phyloP scores from a whole-genome alignment of 768 basidiomycete species.

The Serendipita indica region DNA sequence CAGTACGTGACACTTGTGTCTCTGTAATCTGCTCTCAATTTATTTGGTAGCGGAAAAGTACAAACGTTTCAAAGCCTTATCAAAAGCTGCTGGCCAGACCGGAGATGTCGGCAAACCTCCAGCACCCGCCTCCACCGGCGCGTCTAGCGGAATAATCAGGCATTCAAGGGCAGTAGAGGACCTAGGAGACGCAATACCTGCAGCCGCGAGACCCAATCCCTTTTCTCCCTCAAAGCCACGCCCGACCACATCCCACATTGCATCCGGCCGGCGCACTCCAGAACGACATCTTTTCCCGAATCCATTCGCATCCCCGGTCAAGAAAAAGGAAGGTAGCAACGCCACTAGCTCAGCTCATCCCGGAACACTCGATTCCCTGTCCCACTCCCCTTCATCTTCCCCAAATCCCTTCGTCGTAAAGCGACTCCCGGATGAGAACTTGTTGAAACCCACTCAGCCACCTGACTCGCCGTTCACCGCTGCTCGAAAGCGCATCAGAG shows the following conservation, averaged over 20 bases:
- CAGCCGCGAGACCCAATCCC: background rate
- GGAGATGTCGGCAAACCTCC: slow-evolving; percentile 19
- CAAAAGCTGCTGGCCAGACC: slow-evolving; percentile 27
- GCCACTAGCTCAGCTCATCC: too few species aligned
- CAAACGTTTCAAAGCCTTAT: slow-evolving; percentile 64
- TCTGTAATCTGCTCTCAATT: slow-evolving; percentile 13
- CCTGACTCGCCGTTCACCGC: background rate
- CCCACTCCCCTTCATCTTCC: background rate
- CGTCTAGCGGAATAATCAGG: background rate
- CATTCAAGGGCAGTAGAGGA: background rate
- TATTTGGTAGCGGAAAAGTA: slow-evolving; percentile 53
- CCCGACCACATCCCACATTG: background rate
- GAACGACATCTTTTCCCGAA: slow-evolving; percentile 2
- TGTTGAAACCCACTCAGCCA: background rate
- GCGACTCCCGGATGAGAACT: too few species aligned
- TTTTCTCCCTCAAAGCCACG: background rate
- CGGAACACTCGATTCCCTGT: too few species aligned
- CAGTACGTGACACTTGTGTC: slow-evolving; percentile 31
- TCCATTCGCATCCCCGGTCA: slow-evolving; percentile 7
- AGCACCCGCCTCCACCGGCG: slow-evolving; percentile 21
- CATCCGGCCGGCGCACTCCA: background rate
- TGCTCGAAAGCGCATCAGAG: slow-evolving; percentile 9
- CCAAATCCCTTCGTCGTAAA: background rate
- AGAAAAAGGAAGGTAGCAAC: background rate
- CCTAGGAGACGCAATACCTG: background rate